Percentiles rank a stretch among this genome's conserved stretches.
These are phyloP conservation scores for Ogataea trehaloabstinens DNA, from an alignment of 805 yeast species.

Conservation along the genomic window DNA sequence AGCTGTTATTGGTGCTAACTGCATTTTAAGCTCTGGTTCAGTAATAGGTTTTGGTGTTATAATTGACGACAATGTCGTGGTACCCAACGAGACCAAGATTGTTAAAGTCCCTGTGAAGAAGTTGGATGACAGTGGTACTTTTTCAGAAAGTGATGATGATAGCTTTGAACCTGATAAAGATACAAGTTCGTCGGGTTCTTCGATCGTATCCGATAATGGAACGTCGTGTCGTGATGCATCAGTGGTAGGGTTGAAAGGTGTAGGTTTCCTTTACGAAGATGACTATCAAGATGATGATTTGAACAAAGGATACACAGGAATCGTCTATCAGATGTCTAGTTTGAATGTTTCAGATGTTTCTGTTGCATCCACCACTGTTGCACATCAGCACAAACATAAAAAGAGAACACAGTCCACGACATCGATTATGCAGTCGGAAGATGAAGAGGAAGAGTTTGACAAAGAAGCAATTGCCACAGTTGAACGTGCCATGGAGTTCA, in stretches of 20 bases:
- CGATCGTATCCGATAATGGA: conserved; percentile 9
- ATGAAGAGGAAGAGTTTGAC: conserved; percentile 64
- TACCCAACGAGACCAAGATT: conserved; percentile 53
- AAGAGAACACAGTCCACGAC: conserved; percentile 37
- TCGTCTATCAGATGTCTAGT: conserved; percentile 41
- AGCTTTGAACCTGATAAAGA: conserved; percentile 19
- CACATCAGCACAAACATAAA: conserved; percentile 35
- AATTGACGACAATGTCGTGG: conserved; percentile 51
- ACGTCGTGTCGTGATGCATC: conserved; percentile 26
- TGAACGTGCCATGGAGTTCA: conserved; percentile 85
- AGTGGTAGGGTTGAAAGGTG: conserved; percentile 48
- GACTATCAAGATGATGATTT: conserved; percentile 44
- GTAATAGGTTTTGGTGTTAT: conserved; percentile 76
- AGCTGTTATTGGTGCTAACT: conserved; percentile 53
- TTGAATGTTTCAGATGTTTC: conserved; percentile 54
- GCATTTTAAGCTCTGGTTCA: conserved; percentile 61
- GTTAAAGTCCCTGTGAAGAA: conserved; percentile 44
- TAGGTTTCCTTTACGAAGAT: conserved; percentile 48
- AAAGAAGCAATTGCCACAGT: conserved; percentile 93
- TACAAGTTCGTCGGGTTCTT: conserved; percentile 9
- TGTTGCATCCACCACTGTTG: conserved; percentile 45
- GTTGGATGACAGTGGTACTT: conserved; percentile 26
- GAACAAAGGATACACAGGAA: conserved; percentile 36
- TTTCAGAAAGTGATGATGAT: conserved; percentile 24
- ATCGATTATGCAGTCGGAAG: conserved; percentile 38